Base-by-base conservation (phyloP, 2,329 filamentous ascomycete species). In the Ophiosphaerella narmari region DNA sequence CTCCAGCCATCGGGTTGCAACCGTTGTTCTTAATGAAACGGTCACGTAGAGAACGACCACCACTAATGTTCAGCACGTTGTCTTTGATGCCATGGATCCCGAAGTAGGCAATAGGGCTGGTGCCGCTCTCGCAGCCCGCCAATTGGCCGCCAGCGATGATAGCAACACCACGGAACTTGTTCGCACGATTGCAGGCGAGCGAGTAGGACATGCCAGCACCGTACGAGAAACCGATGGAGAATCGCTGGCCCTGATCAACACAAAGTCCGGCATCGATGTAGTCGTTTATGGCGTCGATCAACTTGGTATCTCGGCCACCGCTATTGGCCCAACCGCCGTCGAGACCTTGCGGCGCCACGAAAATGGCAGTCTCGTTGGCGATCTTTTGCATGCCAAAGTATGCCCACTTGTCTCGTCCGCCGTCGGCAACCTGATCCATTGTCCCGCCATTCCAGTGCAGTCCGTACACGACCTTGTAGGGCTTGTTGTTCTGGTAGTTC, bases 171-270 rank as follows among this genome's bases (percentile, higher is more conserved):
- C 72, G 68, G 59, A 78, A 71, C 39, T 62, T 59, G 32, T 63
- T 58, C 7, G 75, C 67, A 12, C 74, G 70, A 1, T 75, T 68
- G 52, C 76, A 79, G 5, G 76, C 75, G n/a, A 77, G 59, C 0
- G 73, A 65, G 55, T 68, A 75, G 2, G 67, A 70, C 73, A 79
- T 78, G 29, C 71, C 68, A 35, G 70, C 75, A 32, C 77, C 75
- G 55, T 77, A 77, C 53, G 72, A 75, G 62, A 75, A 78, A 11
- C 75, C 76, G 2, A 74, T 77, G 29, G 74, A 65, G 57, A 78
- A 79, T 48, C 73, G 65, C 47, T 72, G 68, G 43, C 60, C 62
- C 43, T 72, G 63, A 49, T 79, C 70, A 29, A 79, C 60, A 55
- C 77, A 79, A 39, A 78, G 71, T 32, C 72, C 66, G 6, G 56